These are phyloP conservation scores for Cetraspora pellucida DNA, from an alignment of 192 early-diverging fungal genomes.

Conservation along the genomic window DNA sequence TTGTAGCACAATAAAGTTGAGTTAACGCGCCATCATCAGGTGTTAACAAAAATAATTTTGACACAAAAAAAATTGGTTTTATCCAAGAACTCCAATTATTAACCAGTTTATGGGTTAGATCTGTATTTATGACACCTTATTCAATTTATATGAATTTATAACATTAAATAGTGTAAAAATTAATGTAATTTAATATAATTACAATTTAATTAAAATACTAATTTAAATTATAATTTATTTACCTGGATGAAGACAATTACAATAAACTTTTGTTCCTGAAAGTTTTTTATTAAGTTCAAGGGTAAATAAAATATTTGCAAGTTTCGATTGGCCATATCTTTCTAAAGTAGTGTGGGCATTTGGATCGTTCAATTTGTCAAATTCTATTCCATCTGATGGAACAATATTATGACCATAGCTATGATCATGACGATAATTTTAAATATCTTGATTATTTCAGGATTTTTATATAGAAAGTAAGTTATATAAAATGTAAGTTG, in stretches of 20 bases:
- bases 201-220: not conserved
- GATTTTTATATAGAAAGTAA: conserved; percentile 21
- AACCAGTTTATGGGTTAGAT: too few species aligned
- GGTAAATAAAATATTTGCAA: conserved; percentile 58
- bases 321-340: conserved; percentile 57
- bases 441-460: conserved; percentile 44
- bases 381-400: conserved; percentile 43
- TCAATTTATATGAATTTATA: too few species aligned
- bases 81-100: too few species aligned
- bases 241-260: conserved; percentile 57
- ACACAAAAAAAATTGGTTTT: too few species aligned
- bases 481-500: not conserved
- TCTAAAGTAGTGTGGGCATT: conserved; percentile 37
- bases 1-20: conserved; percentile 52
- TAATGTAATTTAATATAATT: not conserved
- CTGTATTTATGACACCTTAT: too few species aligned
- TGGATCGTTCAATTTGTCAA: conserved; percentile 43
- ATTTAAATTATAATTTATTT: not conserved
- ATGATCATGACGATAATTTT: conserved; percentile 30
- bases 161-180: not conserved
- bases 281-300: conserved; percentile 48
- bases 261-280: conserved; percentile 37
- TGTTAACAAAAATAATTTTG: too few species aligned
- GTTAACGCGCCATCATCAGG: conserved; percentile 48
- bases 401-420: conserved; percentile 40